These are phyloP conservation scores for Quercus alba DNA, from an alignment of 306 rosid genomes.

Conservation along the genomic window DNA sequence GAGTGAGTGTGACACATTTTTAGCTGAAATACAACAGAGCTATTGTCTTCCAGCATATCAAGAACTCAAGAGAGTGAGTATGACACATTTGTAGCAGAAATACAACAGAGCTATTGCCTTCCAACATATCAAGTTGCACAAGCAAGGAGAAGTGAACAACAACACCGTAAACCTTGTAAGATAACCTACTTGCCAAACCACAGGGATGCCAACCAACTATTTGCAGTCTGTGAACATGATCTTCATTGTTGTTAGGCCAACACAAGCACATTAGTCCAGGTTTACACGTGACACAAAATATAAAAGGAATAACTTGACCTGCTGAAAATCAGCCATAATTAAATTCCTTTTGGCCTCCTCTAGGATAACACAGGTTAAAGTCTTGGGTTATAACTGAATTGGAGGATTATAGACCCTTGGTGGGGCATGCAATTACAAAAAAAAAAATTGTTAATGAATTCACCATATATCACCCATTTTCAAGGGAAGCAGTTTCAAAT, in stretches of 20 bases:
- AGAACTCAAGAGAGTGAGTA: too few species aligned
- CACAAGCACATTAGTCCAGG: background rate
- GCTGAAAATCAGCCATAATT: background rate
- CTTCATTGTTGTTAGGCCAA: background rate
- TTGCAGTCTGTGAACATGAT: background rate
- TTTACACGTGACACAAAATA: background rate
- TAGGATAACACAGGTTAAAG: background rate
- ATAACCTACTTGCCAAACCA: background rate
- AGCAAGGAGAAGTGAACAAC: background rate
- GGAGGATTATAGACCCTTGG: slow-evolving; percentile 1
- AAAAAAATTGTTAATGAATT: slow-evolving; percentile 26
- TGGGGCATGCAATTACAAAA: slow-evolving; percentile 17
- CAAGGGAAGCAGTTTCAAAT: slow-evolving; percentile 27
- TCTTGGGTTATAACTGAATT: background rate
- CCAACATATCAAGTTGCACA: background rate
- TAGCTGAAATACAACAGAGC: too few species aligned
- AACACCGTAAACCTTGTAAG: background rate
- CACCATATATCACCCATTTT: slow-evolving; percentile 31
- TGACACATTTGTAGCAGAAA: too few species aligned
- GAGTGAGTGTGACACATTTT: too few species aligned
- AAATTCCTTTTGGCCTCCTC: background rate
- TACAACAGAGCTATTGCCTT: background rate
- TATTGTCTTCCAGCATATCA: too few species aligned
- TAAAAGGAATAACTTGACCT: background rate
- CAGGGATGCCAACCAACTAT: background rate